These are phyloP conservation scores for Xanthoceras sorbifolium DNA, from an alignment of 345 rosid genomes.

Conservation along the genomic window DNA sequence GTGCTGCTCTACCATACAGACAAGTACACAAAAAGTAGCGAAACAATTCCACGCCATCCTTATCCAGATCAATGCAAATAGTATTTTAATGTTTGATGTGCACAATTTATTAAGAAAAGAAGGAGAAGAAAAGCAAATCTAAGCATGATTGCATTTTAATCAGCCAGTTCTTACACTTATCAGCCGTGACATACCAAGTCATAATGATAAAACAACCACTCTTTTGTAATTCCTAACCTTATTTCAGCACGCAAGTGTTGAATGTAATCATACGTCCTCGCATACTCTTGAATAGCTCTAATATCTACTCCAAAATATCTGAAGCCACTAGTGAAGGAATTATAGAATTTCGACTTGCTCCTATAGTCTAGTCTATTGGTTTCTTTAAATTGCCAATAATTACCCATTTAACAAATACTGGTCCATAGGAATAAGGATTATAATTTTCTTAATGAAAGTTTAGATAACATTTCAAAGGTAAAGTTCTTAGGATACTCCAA, in stretches of 20 bases:
- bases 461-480: slow-evolving; percentile 18
- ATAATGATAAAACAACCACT: slow-evolving; percentile 13
- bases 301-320: slow-evolving; percentile 97
- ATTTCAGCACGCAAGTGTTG: slow-evolving; percentile 85
- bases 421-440: background rate
- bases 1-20: background rate
- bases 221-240: slow-evolving; percentile 49
- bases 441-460: slow-evolving; percentile 4
- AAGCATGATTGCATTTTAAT: background rate
- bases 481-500: slow-evolving; percentile 74
- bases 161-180: background rate
- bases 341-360: background rate
- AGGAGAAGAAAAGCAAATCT: background rate
- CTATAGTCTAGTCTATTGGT: background rate
- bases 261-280: slow-evolving; percentile 52
- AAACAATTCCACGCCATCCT: background rate
- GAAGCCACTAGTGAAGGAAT: slow-evolving; percentile 47
- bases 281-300: slow-evolving; percentile 69
- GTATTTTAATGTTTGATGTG: background rate
- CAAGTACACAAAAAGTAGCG: background rate
- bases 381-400: slow-evolving; percentile 2
- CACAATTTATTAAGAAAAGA: background rate
- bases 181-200: background rate
- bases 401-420: slow-evolving; percentile 5
- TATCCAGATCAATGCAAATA: background rate